Evolutionary conservation across 768 basidiomycete species (phyloP).

Genomic region (Leccinum ochraceum): DNA sequence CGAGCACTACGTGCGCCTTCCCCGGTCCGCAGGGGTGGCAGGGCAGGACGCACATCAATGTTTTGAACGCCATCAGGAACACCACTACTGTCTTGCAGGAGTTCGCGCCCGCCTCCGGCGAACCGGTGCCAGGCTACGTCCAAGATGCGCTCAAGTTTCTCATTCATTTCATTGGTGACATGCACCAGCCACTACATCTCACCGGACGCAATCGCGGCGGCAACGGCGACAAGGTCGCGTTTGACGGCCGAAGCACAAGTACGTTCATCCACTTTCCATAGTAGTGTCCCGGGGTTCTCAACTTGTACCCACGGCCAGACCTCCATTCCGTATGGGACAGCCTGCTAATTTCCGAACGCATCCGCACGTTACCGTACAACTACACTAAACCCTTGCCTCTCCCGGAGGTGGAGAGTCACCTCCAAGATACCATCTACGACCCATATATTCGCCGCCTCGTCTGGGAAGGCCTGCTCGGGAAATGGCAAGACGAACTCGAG

Average conservation of each 20-base stretch:
- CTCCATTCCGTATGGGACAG: conserved; percentile 90
- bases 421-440: conserved; percentile 84
- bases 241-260: conserved; percentile 75
- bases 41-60: conserved; percentile 56
- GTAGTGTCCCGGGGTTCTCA: background rate
- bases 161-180: conserved; percentile 89
- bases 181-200: conserved; percentile 93
- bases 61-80: conserved; percentile 79
- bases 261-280: conserved; percentile 27
- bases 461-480: conserved; percentile 76
- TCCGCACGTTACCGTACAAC: conserved; percentile 71
- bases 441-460: conserved; percentile 84
- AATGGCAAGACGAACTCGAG: conserved; percentile 61
- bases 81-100: conserved; percentile 62
- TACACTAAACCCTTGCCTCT: conserved; percentile 77
- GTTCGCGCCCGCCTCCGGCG: conserved; percentile 36
- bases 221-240: conserved; percentile 74
- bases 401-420: conserved; percentile 59
- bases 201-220: conserved; percentile 90
- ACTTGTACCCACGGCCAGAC: conserved; percentile 41
- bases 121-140: conserved; percentile 38
- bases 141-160: conserved; percentile 91
- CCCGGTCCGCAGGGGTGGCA: conserved; percentile 77
- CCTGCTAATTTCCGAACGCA: conserved; percentile 76
- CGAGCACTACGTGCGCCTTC: conserved; percentile 72